Evolutionary conservation across 73 alveolate genomes (phyloP).

Genomic region (Paramecium bursaria): DNA sequence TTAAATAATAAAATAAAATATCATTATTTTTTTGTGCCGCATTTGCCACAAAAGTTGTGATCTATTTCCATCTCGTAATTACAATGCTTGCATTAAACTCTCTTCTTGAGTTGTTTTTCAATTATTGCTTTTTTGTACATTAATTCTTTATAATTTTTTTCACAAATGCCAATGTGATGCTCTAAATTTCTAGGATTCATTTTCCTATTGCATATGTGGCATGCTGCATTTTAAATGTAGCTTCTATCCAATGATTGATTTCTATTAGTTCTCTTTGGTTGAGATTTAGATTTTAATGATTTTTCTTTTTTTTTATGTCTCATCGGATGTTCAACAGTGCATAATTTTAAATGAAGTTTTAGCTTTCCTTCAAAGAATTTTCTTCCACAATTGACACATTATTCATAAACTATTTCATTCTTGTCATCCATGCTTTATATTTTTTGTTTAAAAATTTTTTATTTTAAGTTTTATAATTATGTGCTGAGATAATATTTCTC

Average conservation of each 20-base stretch:
- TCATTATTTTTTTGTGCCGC: conserved; percentile 47
- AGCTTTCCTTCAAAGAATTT: conserved; percentile 54
- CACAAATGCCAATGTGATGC: conserved; percentile 15
- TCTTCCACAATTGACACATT: conserved; percentile 7
- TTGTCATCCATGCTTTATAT: too few species aligned
- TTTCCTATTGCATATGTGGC: conserved; percentile 27
- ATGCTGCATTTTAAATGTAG: conserved; percentile 21
- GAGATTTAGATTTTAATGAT: conserved; percentile 31
- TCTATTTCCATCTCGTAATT: conserved; percentile 29
- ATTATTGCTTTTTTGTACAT: conserved; percentile 38
- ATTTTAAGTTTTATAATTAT: too few species aligned
- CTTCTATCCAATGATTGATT: conserved; percentile 45
- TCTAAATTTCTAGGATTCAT: conserved; percentile 51
- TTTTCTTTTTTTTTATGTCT: conserved; percentile 9
- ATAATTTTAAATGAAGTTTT: conserved; percentile 38
- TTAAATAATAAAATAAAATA: too few species aligned
- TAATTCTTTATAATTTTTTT: conserved; percentile 45
- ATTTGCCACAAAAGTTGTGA: conserved; percentile 57
- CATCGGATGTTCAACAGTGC: conserved; percentile 32
- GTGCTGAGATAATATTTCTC: too few species aligned
- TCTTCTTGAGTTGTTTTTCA: conserved; percentile 43
- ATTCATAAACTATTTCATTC: too few species aligned
- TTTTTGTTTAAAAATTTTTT: too few species aligned
- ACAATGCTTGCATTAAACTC: conserved; percentile 30
- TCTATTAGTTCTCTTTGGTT: conserved; percentile 35